phyloP scores from a whole-genome alignment of 2,329 filamentous ascomycete species.

The Xylariaceae sp. region DNA sequence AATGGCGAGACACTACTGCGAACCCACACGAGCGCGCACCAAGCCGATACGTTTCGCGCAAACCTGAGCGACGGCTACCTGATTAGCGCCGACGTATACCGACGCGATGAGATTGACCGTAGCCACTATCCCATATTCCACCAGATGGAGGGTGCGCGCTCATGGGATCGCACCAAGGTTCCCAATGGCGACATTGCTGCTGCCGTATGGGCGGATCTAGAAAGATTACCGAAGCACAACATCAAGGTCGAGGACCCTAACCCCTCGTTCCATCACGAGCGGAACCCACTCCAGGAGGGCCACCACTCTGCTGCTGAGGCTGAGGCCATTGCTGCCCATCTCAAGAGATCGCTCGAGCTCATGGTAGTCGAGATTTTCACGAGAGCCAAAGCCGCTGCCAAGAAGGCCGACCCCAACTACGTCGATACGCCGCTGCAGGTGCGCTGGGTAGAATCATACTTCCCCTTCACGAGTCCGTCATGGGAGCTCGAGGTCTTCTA shows the following conservation, averaged over 20 bases:
- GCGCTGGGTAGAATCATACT: slow-evolving; percentile 95
- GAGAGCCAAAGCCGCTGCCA: slow-evolving; percentile 63
- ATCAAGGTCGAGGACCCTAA: slow-evolving; percentile 80
- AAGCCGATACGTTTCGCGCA: slow-evolving; percentile 72
- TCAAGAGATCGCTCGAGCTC: slow-evolving; percentile 83
- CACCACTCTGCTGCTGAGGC: slow-evolving; percentile 72
- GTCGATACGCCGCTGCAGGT: slow-evolving; percentile 70
- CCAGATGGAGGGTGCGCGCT: slow-evolving; percentile 93
- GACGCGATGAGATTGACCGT: slow-evolving; percentile 88
- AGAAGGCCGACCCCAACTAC: slow-evolving; percentile 44
- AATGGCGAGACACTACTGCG: slow-evolving; percentile 78
- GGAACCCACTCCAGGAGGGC: slow-evolving; percentile 74
- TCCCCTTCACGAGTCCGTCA: slow-evolving; percentile 91
- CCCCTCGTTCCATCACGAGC: slow-evolving; percentile 67
- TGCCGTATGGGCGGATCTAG: slow-evolving; percentile 65
- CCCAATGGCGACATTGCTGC: slow-evolving; percentile 54
- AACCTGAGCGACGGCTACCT: slow-evolving; percentile 75
- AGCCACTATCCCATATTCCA: slow-evolving; percentile 97
- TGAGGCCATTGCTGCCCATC: slow-evolving; percentile 74
- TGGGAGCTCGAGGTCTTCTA: slow-evolving; percentile 97
- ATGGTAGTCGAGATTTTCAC: slow-evolving; percentile 88
- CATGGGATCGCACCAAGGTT: slow-evolving; percentile 70
- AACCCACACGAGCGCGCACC: slow-evolving; percentile 93
- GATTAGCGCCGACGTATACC: slow-evolving; percentile 90
- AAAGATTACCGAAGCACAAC: slow-evolving; percentile 64